Evolutionary conservation across 108 stramenopile species (phyloP).

Genomic region (Licmophora abbreviata): DNA sequence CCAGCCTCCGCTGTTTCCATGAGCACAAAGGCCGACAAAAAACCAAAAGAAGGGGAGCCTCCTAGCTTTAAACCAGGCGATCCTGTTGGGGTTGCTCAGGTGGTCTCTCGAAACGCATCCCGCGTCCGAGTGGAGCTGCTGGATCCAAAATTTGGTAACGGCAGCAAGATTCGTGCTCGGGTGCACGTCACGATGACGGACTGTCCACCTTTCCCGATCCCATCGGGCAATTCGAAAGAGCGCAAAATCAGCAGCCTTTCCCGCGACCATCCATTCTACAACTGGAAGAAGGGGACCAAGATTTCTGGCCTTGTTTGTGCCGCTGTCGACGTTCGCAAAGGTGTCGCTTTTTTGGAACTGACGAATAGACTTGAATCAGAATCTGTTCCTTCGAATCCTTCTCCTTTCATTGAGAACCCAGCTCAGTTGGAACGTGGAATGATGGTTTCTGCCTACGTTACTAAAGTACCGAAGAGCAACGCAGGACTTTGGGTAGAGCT

Average conservation of each 20-base stretch:
- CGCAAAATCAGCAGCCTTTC: conserved; percentile 27
- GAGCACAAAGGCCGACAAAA: conserved; percentile 10
- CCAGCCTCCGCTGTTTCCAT: conserved; percentile 19
- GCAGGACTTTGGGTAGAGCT: conserved; percentile 59
- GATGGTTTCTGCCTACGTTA: conserved; percentile 40
- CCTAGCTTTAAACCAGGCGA: conserved; percentile 43
- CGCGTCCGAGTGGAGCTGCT: conserved; percentile 38
- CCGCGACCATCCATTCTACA: conserved; percentile 71
- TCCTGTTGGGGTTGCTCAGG: conserved; percentile 37
- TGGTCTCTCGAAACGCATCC: conserved; percentile 44
- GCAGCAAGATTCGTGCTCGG: conserved; percentile 26
- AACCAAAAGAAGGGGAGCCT: conserved; percentile 4
- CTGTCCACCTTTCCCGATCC: conserved; percentile 11
- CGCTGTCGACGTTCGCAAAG: conserved; percentile 30
- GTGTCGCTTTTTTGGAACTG: conserved; percentile 44
- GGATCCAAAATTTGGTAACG: conserved; percentile 10
- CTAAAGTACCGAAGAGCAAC: conserved; percentile 28
- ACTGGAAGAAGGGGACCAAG: conserved; percentile 37
- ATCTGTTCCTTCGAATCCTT: not conserved
- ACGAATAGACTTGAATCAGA: conserved; percentile 14
- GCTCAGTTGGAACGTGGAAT: conserved; percentile 47
- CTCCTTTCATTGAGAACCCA: conserved; percentile 29
- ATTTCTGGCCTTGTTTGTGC: conserved; percentile 46
- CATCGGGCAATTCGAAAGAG: conserved; percentile 30
- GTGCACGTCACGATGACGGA: conserved; percentile 72